A percentile compares a stretch with the other conserved stretches of the same genome.
Evolutionary conservation across 805 yeast genomes (phyloP).

Genomic region (Metschnikowia picachoensis): DNA sequence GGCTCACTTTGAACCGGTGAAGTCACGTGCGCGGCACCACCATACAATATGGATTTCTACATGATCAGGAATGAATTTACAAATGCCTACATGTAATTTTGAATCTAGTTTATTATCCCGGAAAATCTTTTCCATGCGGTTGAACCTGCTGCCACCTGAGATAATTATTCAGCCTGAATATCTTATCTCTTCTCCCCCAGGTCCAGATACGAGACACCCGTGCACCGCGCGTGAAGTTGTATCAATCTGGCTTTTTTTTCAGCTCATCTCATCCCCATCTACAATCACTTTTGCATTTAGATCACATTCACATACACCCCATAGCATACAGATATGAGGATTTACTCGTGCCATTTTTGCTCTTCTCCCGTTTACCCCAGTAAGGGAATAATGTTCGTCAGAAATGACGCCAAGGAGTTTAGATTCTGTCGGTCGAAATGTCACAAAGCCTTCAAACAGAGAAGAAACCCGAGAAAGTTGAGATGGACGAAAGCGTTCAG

Average conservation of each 20-base stretch:
- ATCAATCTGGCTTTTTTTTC: slow-evolving; percentile 10
- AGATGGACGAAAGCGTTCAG: slow-evolving; percentile 99
- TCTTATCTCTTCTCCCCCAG: not conserved
- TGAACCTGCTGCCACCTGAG: too few species aligned
- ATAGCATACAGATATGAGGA: slow-evolving; percentile 56
- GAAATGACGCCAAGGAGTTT: slow-evolving; percentile 97
- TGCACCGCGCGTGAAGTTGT: slow-evolving; percentile 13
- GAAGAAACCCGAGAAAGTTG: slow-evolving; percentile 97
- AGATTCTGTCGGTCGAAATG: slow-evolving; percentile 97
- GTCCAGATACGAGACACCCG: slow-evolving; percentile 6
- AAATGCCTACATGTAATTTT: too few species aligned
- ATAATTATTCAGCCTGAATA: too few species aligned
- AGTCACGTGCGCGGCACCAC: slow-evolving; percentile 11
- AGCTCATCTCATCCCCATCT: slow-evolving; percentile 17
- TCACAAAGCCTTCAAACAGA: slow-evolving; percentile 94
- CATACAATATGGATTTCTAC: not conserved
- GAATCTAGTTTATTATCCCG: too few species aligned
- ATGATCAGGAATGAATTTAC: too few species aligned
- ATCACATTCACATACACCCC: slow-evolving; percentile 2
- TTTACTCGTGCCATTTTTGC: slow-evolving; percentile 91
- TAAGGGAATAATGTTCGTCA: slow-evolving; percentile 95
- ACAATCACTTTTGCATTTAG: slow-evolving; percentile 5
- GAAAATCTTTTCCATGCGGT: too few species aligned
- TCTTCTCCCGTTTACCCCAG: slow-evolving; percentile 86
- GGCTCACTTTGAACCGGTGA: not conserved